Conservation (phyloP, 1,284 basidiomycete species). For the Trametes sp. region DNA sequence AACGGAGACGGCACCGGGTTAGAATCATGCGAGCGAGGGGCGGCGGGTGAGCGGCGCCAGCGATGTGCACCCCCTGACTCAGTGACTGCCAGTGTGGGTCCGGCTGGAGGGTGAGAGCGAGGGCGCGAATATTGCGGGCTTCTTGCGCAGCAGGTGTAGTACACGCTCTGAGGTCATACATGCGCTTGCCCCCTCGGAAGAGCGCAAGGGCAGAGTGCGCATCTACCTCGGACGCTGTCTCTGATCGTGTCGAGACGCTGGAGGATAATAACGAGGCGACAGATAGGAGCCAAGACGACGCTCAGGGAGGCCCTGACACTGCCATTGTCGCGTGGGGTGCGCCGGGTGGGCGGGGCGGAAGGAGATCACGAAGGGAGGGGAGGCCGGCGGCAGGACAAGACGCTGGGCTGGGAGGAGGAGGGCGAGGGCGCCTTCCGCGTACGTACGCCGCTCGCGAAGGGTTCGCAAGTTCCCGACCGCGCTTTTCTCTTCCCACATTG, state of each 20-base stretch:
- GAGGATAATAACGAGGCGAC: not conserved
- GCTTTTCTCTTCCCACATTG: constrained; percentile 29
- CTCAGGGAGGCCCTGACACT: constrained; percentile 15
- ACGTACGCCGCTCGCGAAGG: constrained; percentile 24
- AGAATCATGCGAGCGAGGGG: not conserved
- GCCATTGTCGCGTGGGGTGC: constrained; percentile 10
- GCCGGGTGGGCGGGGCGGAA: not conserved
- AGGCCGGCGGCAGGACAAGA: not conserved
- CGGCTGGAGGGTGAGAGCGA: not conserved
- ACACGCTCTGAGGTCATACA: not conserved
- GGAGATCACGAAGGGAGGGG: not conserved
- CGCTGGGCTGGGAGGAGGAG: not conserved
- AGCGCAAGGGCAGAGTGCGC: not conserved
- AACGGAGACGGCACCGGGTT: constrained; percentile 4
- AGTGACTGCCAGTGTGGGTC: constrained; percentile 1
- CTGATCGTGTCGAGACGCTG: not conserved
- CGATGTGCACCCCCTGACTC: not conserved
- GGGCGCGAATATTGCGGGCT: constrained; percentile 1
- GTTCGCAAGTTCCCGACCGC: constrained; percentile 29
- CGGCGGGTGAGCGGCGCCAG: constrained; percentile 3
- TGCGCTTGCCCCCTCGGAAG: not conserved
- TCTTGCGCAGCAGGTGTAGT: not conserved
- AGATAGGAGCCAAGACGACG: constrained; percentile 19
- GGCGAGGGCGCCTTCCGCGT: constrained; percentile 18
- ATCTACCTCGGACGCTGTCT: not conserved